Evolutionary conservation across 1,139 yeast genomes (phyloP), one percentile per base, ranked within the genome.

Genomic region (Wickerhamomyces sp.): DNA sequence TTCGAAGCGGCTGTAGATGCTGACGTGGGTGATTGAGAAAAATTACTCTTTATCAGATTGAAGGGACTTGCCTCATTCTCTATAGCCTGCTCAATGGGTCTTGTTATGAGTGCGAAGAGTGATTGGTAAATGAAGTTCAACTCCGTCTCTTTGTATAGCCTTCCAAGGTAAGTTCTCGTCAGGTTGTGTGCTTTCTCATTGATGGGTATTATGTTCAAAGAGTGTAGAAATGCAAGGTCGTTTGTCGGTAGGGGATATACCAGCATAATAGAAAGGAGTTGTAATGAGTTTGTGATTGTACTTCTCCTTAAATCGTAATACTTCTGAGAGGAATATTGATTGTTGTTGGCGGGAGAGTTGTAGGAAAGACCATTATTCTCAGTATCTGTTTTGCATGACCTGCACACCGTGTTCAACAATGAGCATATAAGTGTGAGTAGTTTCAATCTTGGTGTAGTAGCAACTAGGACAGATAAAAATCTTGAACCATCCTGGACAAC

Each of bases 341-440:
- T 33, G 19, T 35, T 37, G 22, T 30, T 37, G 1, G 35, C 22
- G 6, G 41, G 36, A 2, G 40, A 22, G 16, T 32, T 36, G 36
- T 50, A 51, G 4, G 32, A 26, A 17, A 51, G 29, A 2, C 58
- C 58, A 30, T 52, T 48, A 16, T 53, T 46, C n/a, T 51, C 57
- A 11, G 45, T 33, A 25, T 51, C 49, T n/a, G 49, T 34, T 26
- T 51, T 47, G 32, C 61, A 55, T 16, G 55, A 54, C 19, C 78
- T 58, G 44, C 78, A 72, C 9, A 72, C 58, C 6, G 75, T 57
- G 54, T 88, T 89, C 13, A 84, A 52, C 22, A 87, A 61, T 2
- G 95, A 85, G 44, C 88, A 78, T 6, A 83, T 68, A 25, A 87
- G 38, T 1, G 80, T 72, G 37, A 68, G 61, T 30, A 64, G 57